These are phyloP conservation scores for Metschnikowia colocasiae DNA, from an alignment of 805 yeast genomes.

Conservation along the genomic window DNA sequence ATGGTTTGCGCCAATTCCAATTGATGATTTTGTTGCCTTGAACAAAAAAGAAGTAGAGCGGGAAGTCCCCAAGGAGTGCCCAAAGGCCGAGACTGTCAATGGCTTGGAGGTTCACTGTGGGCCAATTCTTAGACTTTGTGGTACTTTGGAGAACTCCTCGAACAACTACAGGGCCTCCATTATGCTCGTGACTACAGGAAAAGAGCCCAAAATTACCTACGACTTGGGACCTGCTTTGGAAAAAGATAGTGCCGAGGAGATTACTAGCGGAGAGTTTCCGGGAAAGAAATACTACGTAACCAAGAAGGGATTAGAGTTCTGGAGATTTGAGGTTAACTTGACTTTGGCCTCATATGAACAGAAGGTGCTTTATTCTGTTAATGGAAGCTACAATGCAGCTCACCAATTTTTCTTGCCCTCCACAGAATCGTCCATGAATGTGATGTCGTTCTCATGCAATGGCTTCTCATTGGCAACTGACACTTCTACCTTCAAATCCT, in stretches of 20 bases:
- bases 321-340: conserved; percentile 60
- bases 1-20: conserved; percentile 26
- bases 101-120: conserved; percentile 61
- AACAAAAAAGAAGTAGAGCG: conserved; percentile 20
- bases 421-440: conserved; percentile 64
- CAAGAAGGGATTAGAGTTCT: conserved; percentile 52
- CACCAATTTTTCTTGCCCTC: conserved; percentile 66
- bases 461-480: conserved; percentile 80
- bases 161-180: conserved; percentile 64
- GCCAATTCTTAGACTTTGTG: conserved; percentile 68
- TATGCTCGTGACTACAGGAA: conserved; percentile 56
- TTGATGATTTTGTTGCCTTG: conserved; percentile 27
- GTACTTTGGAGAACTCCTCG: conserved; percentile 49
- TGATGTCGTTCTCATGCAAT: conserved; percentile 82
- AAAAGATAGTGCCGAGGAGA: conserved; percentile 7
- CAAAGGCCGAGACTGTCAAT: conserved; percentile 25
- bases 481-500: conserved; percentile 63
- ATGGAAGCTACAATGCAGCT: conserved; percentile 26
- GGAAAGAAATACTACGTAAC: conserved; percentile 43
- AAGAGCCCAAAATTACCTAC: conserved; percentile 31
- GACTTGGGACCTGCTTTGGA: conserved; percentile 34
- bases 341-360: conserved; percentile 50
- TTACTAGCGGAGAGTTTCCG: conserved; percentile 42
- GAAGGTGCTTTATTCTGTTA: conserved; percentile 58
- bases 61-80: conserved; percentile 29